Conservation (phyloP, 2,329 filamentous ascomycete species). For the Pseudogymnoascus sp. region DNA sequence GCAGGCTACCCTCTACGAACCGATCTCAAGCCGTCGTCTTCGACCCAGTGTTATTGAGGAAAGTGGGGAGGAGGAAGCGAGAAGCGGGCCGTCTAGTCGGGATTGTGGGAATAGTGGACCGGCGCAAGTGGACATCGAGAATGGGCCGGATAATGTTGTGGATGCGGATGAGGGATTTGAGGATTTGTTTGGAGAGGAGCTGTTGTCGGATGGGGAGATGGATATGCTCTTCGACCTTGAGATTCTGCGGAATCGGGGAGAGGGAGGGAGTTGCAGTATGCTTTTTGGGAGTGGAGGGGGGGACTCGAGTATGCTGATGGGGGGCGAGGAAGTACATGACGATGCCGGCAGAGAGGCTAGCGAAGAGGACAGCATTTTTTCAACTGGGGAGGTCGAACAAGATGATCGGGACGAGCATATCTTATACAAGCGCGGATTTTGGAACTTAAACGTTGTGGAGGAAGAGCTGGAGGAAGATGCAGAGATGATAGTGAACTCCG, state of each 20-base stretch:
- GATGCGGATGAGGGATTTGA: not conserved
- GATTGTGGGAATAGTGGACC: not conserved
- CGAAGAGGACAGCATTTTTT: not conserved
- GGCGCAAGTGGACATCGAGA: not conserved
- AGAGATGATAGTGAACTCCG: not conserved
- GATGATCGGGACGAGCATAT: not conserved
- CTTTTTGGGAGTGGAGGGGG: not conserved
- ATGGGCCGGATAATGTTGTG: not conserved
- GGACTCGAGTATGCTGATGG: not conserved
- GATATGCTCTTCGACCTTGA: conserved; percentile 8
- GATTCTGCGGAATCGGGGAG: not conserved
- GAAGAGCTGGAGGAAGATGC: not conserved
- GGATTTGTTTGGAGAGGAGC: not conserved
- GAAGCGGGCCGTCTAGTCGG: not conserved
- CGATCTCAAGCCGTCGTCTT: conserved; percentile 9
- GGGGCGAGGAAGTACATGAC: not conserved
- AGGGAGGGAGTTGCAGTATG: not conserved
- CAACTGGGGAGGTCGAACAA: not conserved
- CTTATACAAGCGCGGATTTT: not conserved
- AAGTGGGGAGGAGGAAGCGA: not conserved
- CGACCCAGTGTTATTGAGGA: conserved; percentile 7
- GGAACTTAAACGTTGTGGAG: not conserved
- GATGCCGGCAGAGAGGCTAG: not conserved
- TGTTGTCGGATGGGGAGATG: conserved; percentile 3
- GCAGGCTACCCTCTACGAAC: conserved; percentile 9